A percentile compares a stretch with the other conserved stretches of the same genome.
phyloP scores from a whole-genome alignment of 805 yeast genomes.

The Schizosaccharomyces lindneri region DNA sequence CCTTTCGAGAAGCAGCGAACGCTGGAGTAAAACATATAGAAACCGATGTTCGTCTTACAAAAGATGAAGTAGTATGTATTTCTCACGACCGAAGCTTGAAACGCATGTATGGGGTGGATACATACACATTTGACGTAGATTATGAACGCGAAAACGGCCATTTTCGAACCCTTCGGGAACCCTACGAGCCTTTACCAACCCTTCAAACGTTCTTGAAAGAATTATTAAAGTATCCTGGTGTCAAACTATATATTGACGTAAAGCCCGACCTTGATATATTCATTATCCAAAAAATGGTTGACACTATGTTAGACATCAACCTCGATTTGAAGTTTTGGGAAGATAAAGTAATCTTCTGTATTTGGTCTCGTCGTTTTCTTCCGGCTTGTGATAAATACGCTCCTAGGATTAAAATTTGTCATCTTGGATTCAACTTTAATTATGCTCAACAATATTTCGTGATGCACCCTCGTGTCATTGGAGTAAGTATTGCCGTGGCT shows the following conservation, averaged over 20 bases:
- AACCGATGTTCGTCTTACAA: constrained; percentile 27
- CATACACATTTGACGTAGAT: constrained; percentile 17
- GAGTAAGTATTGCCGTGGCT: constrained; percentile 5
- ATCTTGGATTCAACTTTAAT: constrained; percentile 5
- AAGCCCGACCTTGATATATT: constrained; percentile 6
- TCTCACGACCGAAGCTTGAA: constrained; percentile 29
- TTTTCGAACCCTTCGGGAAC: constrained; percentile 15
- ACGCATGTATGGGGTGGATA: constrained; percentile 22
- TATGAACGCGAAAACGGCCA: constrained; percentile 17
- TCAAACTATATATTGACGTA: constrained; percentile 7
- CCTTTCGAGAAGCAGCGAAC: constrained; percentile 24
- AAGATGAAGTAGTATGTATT: constrained; percentile 28
- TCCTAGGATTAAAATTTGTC: constrained; percentile 13
- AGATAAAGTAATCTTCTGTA: constrained; percentile 23
- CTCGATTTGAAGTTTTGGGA: constrained; percentile 23
- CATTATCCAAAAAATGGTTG: constrained; percentile 5
- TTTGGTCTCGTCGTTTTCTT: constrained; percentile 25
- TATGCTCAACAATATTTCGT: constrained; percentile 6
- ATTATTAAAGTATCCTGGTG: constrained; percentile 5
- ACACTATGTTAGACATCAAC: constrained; percentile 10
- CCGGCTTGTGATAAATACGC: constrained; percentile 6
- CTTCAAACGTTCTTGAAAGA: constrained; percentile 5
- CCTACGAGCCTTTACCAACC: constrained; percentile 7
- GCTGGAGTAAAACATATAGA: constrained; percentile 25
- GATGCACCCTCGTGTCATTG: constrained; percentile 3